Base-by-base conservation (phyloP, 306 rosid genomes). In the Rosa rugosa region DNA sequence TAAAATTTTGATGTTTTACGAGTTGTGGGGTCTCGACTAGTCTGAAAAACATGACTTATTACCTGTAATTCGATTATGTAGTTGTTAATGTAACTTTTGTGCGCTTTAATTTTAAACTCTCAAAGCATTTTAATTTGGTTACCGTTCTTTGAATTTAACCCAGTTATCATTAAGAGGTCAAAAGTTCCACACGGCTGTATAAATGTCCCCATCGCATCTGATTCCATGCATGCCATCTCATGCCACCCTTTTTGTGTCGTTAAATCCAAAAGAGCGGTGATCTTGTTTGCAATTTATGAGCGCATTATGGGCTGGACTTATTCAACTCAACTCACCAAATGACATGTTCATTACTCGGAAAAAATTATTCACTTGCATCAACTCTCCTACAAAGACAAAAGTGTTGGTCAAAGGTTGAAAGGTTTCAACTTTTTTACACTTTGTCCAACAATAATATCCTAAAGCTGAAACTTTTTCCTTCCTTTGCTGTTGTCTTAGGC, bases 161-260 rank as follows among this genome's bases (percentile, higher is more conserved):
- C 13, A 49, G 50, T 10, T 3, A 12, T 16, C 2, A 51, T 51
- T 14, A 50, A 16, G 8, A 16, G 56, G 13, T 50, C n/a, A 23
- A 23, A 60, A 41, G 18, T 36, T 7, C 6, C 49, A 31, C 71
- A 34, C 12, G 46, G 71, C 23, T 38, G 27, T 9, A 11, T 9
- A 11, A 40, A 20, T 34, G 34, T 11, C n/a, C 63, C 45, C 62
- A n/a, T 20, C 46, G 47, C 46, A 66, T 36, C 23, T 65, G 76
- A 60, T 51, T 68, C 68, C 76, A 45, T n/a, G 49, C 72, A 45
- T 71, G 50, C 41, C 69, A 64, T 34, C 69, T 63, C 69, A 64
- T 64, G 69, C 44, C 69, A 64, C 71, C 40, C 27, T 40, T 14
- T 20, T 1, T 18, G 25, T 72, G 45, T 5, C 38, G n/a, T 20